Percentiles rank a stretch among this genome's conserved stretches.
These are phyloP conservation scores for Apium graveolens DNA, from an alignment of 129 eudicot genomes.

Conservation along the genomic window DNA sequence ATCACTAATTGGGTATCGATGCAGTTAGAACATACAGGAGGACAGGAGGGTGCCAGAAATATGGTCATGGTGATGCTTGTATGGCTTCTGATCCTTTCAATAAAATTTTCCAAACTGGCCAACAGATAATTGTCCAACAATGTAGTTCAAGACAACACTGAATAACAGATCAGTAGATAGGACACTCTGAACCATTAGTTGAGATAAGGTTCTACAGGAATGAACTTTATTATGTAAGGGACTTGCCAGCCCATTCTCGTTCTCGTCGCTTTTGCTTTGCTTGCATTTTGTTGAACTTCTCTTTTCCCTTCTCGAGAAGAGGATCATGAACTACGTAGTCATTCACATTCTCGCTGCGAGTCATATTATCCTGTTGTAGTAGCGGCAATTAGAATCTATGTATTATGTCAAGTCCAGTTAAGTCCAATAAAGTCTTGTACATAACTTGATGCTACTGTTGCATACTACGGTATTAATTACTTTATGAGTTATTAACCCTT, in stretches of 20 bases:
- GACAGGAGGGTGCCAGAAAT: neutral
- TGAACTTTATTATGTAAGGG: constrained; percentile 52
- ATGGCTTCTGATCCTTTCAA: neutral
- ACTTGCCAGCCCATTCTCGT: constrained; percentile 97
- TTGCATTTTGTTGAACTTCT: constrained; percentile 86
- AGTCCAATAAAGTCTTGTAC: neutral
- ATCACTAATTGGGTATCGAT: neutral
- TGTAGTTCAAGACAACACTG: constrained; percentile 1
- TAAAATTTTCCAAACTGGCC: neutral
- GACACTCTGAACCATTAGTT: neutral
- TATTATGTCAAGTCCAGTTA: too few species aligned
- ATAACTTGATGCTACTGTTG: neutral
- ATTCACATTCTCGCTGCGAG: constrained; percentile 67
- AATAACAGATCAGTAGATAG: neutral
- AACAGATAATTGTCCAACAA: neutral
- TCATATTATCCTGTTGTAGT: constrained; percentile 64
- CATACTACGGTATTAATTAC: neutral
- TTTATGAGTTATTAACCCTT: neutral
- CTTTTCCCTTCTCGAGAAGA: constrained; percentile 85
- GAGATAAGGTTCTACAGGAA: neutral
- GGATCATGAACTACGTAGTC: constrained; percentile 92
- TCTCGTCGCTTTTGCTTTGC: constrained; percentile 85
- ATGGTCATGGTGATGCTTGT: neutral
- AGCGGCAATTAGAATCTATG: neutral
- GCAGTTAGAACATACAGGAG: neutral